Conservation (phyloP, 2,329 filamentous ascomycete species). For the Colletotrichum melonis region DNA sequence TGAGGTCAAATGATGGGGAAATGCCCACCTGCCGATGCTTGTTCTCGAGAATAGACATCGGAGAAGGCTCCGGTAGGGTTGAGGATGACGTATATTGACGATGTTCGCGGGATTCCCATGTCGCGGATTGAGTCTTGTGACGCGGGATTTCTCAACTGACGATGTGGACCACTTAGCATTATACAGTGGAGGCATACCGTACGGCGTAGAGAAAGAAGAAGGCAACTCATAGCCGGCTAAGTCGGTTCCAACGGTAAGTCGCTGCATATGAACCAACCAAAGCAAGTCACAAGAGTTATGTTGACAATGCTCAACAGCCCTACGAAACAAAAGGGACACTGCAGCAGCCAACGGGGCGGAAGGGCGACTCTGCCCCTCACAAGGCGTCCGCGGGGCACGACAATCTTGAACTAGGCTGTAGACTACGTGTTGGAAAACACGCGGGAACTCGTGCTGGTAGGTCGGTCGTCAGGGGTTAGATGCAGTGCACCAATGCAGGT, state of each 20-base stretch:
- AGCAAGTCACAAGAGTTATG: not conserved
- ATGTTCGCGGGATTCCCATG: not conserved
- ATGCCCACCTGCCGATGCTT: constrained; percentile 28
- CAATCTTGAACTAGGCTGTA: not conserved
- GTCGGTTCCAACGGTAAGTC: not conserved
- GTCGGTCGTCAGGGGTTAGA: not conserved
- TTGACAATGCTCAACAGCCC: not conserved
- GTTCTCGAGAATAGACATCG: constrained; percentile 10
- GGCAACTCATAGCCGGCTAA: not conserved
- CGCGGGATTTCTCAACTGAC: not conserved
- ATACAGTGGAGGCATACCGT: not conserved
- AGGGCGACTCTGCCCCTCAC: not conserved
- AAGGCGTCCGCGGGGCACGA: constrained; percentile 1
- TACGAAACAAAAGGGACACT: not conserved
- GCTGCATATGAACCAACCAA: not conserved
- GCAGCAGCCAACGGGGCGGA: not conserved
- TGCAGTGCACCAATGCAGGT: not conserved
- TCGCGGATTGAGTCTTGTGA: not conserved
- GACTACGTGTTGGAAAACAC: not conserved
- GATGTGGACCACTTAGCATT: not conserved
- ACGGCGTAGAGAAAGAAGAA: not conserved
- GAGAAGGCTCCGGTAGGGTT: constrained; percentile 13
- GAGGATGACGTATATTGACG: constrained; percentile 9
- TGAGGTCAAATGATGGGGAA: constrained; percentile 1
- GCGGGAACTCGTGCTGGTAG: not conserved